Evolutionary conservation across 2,329 filamentous ascomycete genomes (phyloP), one percentile per base, ranked within the genome.

Genomic region (Cordyceps farinosa): DNA sequence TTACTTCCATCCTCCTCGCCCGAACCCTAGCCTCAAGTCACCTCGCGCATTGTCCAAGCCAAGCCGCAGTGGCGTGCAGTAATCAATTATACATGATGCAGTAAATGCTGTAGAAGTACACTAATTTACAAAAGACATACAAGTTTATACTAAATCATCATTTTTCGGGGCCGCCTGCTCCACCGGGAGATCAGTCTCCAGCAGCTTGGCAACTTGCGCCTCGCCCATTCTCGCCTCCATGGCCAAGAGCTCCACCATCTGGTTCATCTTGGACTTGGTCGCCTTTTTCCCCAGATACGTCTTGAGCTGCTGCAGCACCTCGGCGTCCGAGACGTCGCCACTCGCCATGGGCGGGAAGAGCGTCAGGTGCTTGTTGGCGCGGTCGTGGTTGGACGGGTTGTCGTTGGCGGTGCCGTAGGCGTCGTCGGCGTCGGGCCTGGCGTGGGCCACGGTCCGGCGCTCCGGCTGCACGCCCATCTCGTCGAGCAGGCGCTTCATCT

Each of bases 401-500:
- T 70, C 61, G 1, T 68, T 58, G 30, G 76, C 68, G 15, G 70
- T 69, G 9, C 92, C 94, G 74, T 96, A 98, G 1, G 81, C 78
- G 42, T 79, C 70, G 75, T 98, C 95, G 9, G 76, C 80, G 1
- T 87, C 87, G 34, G 87, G 77, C 32, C 68, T 72, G 5, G 91
- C 89, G 72, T 86, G 83, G 22, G 82, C 78, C 65, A 92, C 84
- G 0, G 79, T 83, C 63, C 94, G 83, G 59, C 83, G 84, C 10
- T 84, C 80, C 9, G 79, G 73, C 3, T 79, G 77, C 5, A 99
- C 92, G 1, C 90, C 89, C 9, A 99, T 79, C 70, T 89, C 84
- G 72, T 97, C 89, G 0, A 99, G 83, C 38, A 97, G 76, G 67
- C 85, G 78, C 11, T 77, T 76, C 53, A 91, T 84, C 75, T 96